Conservation (phyloP, 495 filamentous ascomycete genomes). For the Apiosordaria backusii region DNA sequence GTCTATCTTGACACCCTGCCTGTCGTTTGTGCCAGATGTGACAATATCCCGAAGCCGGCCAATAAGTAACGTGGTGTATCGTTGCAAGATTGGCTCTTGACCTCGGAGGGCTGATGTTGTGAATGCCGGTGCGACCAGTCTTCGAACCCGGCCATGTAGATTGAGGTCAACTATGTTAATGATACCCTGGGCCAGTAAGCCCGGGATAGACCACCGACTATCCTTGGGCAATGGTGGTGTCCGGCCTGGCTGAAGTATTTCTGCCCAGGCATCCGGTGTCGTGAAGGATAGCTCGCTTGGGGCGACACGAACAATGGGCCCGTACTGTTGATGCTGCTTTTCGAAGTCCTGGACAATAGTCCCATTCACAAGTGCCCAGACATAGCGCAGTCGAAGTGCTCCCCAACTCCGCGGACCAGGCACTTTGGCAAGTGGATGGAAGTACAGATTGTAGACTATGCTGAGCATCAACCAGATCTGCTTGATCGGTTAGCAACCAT, state of each 20-base stretch:
- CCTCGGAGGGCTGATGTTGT: background rate
- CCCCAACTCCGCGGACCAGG: background rate
- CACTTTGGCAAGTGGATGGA: constrained; percentile 5
- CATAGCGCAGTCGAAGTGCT: constrained; percentile 2
- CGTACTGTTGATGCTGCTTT: background rate
- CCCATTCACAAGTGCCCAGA: background rate
- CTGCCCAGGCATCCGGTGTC: background rate
- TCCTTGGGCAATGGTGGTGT: constrained; percentile 7
- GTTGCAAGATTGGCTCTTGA: constrained; percentile 13
- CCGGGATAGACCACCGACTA: constrained; percentile 15
- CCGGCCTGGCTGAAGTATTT: background rate
- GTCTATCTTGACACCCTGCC: constrained; percentile 21
- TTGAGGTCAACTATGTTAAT: background rate
- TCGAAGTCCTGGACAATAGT: background rate
- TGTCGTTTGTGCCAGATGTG: background rate
- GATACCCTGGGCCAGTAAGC: constrained; percentile 2
- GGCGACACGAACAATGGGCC: constrained; percentile 4
- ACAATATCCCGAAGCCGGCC: constrained; percentile 8
- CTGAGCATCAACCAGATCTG: background rate
- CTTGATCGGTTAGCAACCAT: background rate
- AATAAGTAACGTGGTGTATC: constrained; percentile 8
- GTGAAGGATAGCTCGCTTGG: background rate
- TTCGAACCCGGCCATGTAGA: constrained; percentile 8
- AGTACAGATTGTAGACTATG: constrained; percentile 4
- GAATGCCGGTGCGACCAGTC: constrained; percentile 11